Conservation (phyloP, 164 flowering plant species). For the Annona cherimola region DNA sequence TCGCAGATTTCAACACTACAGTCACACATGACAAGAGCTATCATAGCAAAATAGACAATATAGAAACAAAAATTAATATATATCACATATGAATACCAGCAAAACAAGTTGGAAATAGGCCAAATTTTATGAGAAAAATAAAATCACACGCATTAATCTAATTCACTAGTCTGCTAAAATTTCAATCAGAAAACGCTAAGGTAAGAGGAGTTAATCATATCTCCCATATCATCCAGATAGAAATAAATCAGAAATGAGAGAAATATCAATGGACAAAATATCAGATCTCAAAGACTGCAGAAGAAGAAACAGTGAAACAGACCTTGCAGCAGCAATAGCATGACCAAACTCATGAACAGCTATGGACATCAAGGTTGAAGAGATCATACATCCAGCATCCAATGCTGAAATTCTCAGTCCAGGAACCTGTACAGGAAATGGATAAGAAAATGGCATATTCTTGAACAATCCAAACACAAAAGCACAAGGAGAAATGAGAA, state of each 20-base stretch:
- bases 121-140: neutral
- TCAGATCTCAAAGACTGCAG: neutral
- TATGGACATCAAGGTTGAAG: slow-evolving; percentile 63
- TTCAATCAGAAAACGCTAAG: neutral
- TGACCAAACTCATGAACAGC: slow-evolving; percentile 78
- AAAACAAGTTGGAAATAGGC: neutral
- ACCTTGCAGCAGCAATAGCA: slow-evolving; percentile 90
- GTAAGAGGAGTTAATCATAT: neutral
- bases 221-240: neutral
- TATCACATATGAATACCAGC: neutral
- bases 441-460: neutral
- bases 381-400: slow-evolving; percentile 43
- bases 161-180: neutral
- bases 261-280: neutral
- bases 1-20: too few relatives aligned
- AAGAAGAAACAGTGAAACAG: slow-evolving; percentile 8
- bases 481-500: neutral
- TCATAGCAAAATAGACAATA: neutral
- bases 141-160: neutral
- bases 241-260: too few relatives aligned
- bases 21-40: too few relatives aligned
- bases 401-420: slow-evolving; percentile 36
- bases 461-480: neutral
- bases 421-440: slow-evolving; percentile 32
- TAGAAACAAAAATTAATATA: neutral